phyloP scores from a whole-genome alignment of 2,329 filamentous ascomycete species.

The Myrmaecium sp. region DNA sequence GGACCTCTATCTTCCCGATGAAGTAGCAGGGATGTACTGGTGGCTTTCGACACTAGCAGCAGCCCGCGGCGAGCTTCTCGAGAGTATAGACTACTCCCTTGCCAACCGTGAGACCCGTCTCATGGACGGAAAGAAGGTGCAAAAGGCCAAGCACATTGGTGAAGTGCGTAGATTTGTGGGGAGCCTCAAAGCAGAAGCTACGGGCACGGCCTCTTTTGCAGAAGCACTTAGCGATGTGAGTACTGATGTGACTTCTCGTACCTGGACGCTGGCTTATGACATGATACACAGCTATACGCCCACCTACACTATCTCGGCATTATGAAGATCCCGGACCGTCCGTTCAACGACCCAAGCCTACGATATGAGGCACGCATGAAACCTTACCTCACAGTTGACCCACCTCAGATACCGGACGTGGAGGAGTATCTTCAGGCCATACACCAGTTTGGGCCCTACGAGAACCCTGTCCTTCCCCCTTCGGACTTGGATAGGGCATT shows the following conservation, averaged over 20 bases:
- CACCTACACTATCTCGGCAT: conserved; percentile 41
- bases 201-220: conserved; percentile 1
- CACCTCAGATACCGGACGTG: conserved; percentile 50
- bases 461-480: neutral
- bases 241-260: neutral
- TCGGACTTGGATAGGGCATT: conserved; percentile 4
- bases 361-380: conserved; percentile 79
- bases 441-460: conserved; percentile 15
- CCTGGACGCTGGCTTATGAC: neutral
- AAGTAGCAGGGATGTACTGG: conserved; percentile 81
- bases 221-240: conserved; percentile 4
- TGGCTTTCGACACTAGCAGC: conserved; percentile 15
- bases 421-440: conserved; percentile 36
- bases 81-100: no score
- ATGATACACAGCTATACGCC: conserved; percentile 40
- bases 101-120: no score
- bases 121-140: no score
- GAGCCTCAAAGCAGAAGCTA: conserved; percentile 1
- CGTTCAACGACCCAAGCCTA: conserved; percentile 50
- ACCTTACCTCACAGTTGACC: conserved; percentile 52
- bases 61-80: conserved; percentile 6
- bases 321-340: conserved; percentile 34
- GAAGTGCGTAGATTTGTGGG: conserved; percentile 1
- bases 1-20: conserved; percentile 72
- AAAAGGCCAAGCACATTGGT: neutral